Percentiles rank a stretch among this genome's conserved stretches.
These are phyloP conservation scores for Udeniomyces megalosporus DNA, from an alignment of 768 basidiomycete species.

Conservation along the genomic window DNA sequence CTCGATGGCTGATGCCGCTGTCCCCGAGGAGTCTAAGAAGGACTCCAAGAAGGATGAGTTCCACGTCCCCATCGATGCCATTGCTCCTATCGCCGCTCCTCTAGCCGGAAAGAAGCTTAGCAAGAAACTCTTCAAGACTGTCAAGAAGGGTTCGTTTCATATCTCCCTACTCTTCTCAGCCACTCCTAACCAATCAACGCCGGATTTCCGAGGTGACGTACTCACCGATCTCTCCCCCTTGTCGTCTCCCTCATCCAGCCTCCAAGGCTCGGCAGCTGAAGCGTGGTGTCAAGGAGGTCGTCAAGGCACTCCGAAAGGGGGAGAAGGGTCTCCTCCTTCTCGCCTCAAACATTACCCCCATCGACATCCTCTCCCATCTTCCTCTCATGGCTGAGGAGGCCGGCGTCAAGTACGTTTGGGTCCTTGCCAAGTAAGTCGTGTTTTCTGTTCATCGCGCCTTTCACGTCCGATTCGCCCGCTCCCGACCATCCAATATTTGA, in stretches of 20 bases:
- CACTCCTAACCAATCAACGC: background rate
- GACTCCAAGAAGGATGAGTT: slow-evolving; percentile 44
- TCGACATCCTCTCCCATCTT: slow-evolving; percentile 95
- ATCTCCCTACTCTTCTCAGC: background rate
- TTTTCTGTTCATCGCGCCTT: background rate
- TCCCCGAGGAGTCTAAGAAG: slow-evolving; percentile 22
- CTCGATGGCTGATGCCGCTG: slow-evolving; percentile 34
- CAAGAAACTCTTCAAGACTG: slow-evolving; percentile 86
- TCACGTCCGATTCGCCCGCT: no score
- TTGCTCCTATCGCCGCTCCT: slow-evolving; percentile 87
- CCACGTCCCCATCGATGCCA: slow-evolving; percentile 54
- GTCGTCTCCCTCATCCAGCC: slow-evolving; percentile 35
- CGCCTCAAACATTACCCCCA: slow-evolving; percentile 91
- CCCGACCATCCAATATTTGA: no score
- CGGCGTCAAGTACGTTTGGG: slow-evolving; percentile 31
- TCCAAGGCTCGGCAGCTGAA: slow-evolving; percentile 90
- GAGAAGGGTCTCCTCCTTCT: slow-evolving; percentile 88
- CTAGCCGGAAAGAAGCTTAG: slow-evolving; percentile 81
- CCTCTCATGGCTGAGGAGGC: slow-evolving; percentile 90
- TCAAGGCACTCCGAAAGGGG: slow-evolving; percentile 91
- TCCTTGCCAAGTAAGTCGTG: slow-evolving; percentile 28
- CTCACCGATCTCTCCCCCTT: slow-evolving; percentile 22
- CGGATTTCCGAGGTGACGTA: background rate
- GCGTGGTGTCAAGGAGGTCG: slow-evolving; percentile 95
- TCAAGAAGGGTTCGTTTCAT: slow-evolving; percentile 56